phyloP scores from a whole-genome alignment of 2,329 filamentous ascomycete genomes.

The Pseudogymnoascus sp. region DNA sequence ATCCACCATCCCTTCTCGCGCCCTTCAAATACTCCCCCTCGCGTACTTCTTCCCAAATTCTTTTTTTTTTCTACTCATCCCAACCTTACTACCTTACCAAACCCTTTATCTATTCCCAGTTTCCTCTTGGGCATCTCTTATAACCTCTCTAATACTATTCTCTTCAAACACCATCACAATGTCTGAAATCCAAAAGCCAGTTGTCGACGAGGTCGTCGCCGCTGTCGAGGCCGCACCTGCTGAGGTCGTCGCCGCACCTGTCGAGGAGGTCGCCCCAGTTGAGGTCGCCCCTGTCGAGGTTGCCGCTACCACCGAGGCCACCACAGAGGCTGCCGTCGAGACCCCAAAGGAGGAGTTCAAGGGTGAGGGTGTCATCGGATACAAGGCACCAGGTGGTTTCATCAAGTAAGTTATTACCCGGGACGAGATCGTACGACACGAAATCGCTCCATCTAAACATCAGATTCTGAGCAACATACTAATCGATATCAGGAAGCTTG shows the following conservation, averaged over 20 bases:
- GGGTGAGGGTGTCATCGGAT: slow-evolving; percentile 76
- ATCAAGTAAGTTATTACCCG: slow-evolving; percentile 63
- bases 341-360: slow-evolving; percentile 58
- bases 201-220: slow-evolving; percentile 32
- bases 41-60: not conserved
- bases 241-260: slow-evolving; percentile 28
- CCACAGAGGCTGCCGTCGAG: slow-evolving; percentile 30
- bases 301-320: slow-evolving; percentile 27
- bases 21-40: slow-evolving; percentile 5
- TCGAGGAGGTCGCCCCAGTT: slow-evolving; percentile 32
- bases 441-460: not conserved
- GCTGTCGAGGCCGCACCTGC: slow-evolving; percentile 24
- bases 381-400: slow-evolving; percentile 74
- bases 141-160: slow-evolving; percentile 16
- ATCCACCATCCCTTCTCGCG: slow-evolving; percentile 5
- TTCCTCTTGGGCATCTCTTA: slow-evolving; percentile 1
- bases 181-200: slow-evolving; percentile 65
- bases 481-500: slow-evolving; percentile 56
- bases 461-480: slow-evolving; percentile 8
- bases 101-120: not conserved
- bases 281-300: slow-evolving; percentile 29
- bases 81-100: slow-evolving; percentile 2
- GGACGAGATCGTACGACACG: not conserved
- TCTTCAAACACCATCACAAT: slow-evolving; percentile 19
- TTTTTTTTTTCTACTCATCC: slow-evolving; percentile 9